Conservation (phyloP, 2,329 filamentous ascomycete genomes). For the Tolypocladium tundrense region DNA sequence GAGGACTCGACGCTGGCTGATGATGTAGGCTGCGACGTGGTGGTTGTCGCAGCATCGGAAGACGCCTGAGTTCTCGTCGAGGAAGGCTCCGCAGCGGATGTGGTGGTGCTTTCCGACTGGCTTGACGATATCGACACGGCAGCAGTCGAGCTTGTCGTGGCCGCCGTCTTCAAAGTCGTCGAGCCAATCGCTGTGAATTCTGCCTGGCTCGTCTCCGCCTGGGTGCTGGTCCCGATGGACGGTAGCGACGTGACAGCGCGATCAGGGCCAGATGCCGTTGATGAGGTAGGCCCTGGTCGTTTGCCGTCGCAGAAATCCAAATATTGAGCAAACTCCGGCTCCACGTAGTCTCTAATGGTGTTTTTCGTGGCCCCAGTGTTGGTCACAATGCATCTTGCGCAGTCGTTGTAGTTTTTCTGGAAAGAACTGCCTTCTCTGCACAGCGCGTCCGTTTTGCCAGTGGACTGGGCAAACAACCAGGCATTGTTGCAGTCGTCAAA, state of each 20-base stretch:
- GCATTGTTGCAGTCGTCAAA: conserved; percentile 42
- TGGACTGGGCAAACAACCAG: conserved; percentile 30
- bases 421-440: conserved; percentile 36
- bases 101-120: neutral
- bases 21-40: neutral
- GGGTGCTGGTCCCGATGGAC: conserved; percentile 13
- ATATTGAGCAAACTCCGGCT: conserved; percentile 31
- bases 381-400: conserved; percentile 29
- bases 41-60: neutral
- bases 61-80: neutral
- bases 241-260: conserved; percentile 12
- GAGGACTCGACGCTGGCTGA: neutral
- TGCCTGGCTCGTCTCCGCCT: conserved; percentile 12
- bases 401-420: conserved; percentile 20
- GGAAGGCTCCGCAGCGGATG: neutral
- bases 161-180: neutral
- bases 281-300: conserved; percentile 8
- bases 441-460: conserved; percentile 36
- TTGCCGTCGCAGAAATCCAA: conserved; percentile 31
- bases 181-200: conserved; percentile 10
- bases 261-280: conserved; percentile 9
- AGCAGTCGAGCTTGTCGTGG: neutral
- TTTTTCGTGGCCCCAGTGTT: conserved; percentile 15
- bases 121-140: neutral
- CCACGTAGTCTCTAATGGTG: conserved; percentile 22